Base-by-base conservation (phyloP, 2,329 filamentous ascomycete genomes). In the Sporothrix protearum region DNA sequence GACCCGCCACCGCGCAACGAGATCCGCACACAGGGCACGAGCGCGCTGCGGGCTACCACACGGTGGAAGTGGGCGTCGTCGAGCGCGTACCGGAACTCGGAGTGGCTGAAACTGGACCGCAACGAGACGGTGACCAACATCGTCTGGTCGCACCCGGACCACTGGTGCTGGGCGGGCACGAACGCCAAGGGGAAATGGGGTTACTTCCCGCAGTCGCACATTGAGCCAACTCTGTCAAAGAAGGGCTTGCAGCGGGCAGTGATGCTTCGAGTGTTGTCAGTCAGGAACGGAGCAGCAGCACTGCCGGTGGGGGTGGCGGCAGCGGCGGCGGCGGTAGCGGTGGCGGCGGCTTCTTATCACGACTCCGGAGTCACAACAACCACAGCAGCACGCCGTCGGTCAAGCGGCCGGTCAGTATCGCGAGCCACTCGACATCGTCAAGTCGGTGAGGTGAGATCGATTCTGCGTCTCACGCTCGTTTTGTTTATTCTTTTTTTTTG, bases 71-170 rank as follows among this genome's bases (percentile, higher is more conserved):
- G 86, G 63, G 70, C 70, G 5, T 78, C 80, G 28, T 82, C 82
- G 72, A 82, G 83, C n/a, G 81, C 80, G 59, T 75, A 77, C 28
- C 64, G 68, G 2, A 75, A 77, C 49, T 80, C 79, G 12, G 77
- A 76, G n/a, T 88, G 86, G 86, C 80, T 88, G 22, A 84, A 81
- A 75, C 85, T 92, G 75, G 87, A 89, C 59, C 89, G 88, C 77
- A 87, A 86, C 28, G 90, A 92, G 71, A 82, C 84, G 2, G 89
- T 91, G 22, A 88, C 85, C 75, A 92, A 89, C 79, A 92, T 88
- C 42, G 80, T 80, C 70, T 88, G 85, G 81, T 75, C 80, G 2
- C 81, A 84, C 71, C 78, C 80, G 28, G 83, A 84, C 14, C 83
- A 86, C 73, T 88, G 86, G 85, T 88, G 85, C 77, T 88, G 85